These are phyloP conservation scores for Phytophthora sansomeana DNA, from an alignment of 352 stramenopile species.

Conservation along the genomic window DNA sequence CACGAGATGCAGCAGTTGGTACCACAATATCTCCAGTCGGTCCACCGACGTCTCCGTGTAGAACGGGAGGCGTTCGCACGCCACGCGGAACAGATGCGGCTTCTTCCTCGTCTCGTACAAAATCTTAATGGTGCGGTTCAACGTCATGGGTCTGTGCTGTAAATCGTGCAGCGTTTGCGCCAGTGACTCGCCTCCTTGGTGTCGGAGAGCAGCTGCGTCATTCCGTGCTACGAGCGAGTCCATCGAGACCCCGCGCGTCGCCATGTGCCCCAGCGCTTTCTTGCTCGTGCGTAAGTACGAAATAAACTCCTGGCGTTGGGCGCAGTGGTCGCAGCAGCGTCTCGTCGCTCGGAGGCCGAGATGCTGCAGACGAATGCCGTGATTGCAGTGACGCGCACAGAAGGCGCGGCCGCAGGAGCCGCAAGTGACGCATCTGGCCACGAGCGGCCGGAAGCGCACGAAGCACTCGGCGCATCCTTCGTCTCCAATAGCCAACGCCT, in stretches of 20 bases:
- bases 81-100: slow-evolving; percentile 69
- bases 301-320: slow-evolving; percentile 68
- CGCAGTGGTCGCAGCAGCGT: slow-evolving; percentile 63
- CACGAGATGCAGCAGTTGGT: slow-evolving; percentile 82
- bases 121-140: slow-evolving; percentile 85
- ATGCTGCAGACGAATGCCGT: slow-evolving; percentile 56
- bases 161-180: slow-evolving; percentile 62
- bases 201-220: slow-evolving; percentile 30
- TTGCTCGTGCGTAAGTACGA: slow-evolving; percentile 45
- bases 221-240: slow-evolving; percentile 36
- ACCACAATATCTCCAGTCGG: slow-evolving; percentile 80
- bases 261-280: slow-evolving; percentile 48
- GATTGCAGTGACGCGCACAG: slow-evolving; percentile 68
- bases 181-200: slow-evolving; percentile 38
- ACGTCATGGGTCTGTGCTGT: slow-evolving; percentile 61
- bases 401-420: slow-evolving; percentile 64
- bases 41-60: slow-evolving; percentile 82
- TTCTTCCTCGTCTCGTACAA: slow-evolving; percentile 80
- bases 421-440: slow-evolving; percentile 62
- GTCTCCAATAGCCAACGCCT: slow-evolving; percentile 27
- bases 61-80: slow-evolving; percentile 72
- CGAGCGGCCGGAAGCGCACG: slow-evolving; percentile 60
- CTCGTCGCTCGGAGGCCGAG: slow-evolving; percentile 42
- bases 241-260: slow-evolving; percentile 38
- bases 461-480: slow-evolving; percentile 56